These are phyloP conservation scores for Termitomyces titanicus DNA, from an alignment of 768 basidiomycete species.

Conservation along the genomic window DNA sequence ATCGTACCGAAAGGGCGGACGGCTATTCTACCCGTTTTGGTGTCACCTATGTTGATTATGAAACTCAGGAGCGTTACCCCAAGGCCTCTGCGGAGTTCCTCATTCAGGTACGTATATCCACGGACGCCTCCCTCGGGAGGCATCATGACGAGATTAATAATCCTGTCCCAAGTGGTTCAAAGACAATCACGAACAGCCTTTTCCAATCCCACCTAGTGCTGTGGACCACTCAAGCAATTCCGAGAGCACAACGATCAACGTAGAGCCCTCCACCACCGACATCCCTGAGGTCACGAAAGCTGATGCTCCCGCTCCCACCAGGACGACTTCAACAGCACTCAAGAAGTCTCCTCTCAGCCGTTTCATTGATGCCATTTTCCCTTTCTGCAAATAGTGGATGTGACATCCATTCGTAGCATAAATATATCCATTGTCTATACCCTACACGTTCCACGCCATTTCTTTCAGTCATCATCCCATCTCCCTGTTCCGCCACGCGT, in stretches of 20 bases:
- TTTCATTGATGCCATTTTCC: neutral
- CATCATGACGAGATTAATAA: neutral
- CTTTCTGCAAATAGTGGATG: constrained; percentile 1
- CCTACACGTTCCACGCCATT: neutral
- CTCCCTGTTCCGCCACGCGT: too few species aligned
- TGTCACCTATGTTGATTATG: constrained; percentile 68
- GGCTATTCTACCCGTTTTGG: constrained; percentile 68
- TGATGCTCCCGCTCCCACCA: neutral
- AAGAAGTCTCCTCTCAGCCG: neutral
- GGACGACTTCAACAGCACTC: neutral
- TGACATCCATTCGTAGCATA: neutral
- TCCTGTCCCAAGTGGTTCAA: constrained; percentile 34
- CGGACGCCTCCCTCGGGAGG: neutral
- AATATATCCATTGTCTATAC: neutral
- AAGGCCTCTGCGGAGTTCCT: constrained; percentile 61
- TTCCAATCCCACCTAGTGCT: neutral
- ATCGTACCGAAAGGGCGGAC: constrained; percentile 43
- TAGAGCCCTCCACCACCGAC: neutral
- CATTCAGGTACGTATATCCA: constrained; percentile 36
- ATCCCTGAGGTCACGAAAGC: neutral
- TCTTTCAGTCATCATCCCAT: too few species aligned
- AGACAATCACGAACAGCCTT: constrained; percentile 16
- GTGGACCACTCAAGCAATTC: neutral
- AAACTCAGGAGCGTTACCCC: constrained; percentile 61
- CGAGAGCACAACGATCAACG: neutral